Conservation (phyloP, 2,329 filamentous ascomycete species). For the Teratosphaeria gauchensis region DNA sequence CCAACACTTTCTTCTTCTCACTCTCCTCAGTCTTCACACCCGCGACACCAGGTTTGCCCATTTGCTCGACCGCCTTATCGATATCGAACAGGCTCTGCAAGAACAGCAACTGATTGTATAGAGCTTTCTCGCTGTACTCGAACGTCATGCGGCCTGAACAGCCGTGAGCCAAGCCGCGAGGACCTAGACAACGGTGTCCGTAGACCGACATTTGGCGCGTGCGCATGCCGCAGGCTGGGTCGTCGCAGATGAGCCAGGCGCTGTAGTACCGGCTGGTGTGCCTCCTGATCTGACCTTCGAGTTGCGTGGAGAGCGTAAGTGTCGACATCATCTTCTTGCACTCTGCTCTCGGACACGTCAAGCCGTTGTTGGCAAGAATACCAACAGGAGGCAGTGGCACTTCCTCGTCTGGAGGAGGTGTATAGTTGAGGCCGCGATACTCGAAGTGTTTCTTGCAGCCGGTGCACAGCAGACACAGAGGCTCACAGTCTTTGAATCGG, state of each 20-base stretch:
- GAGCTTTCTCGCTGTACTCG: slow-evolving; percentile 75
- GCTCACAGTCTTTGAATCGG: slow-evolving; percentile 72
- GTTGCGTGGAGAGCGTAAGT: slow-evolving; percentile 71
- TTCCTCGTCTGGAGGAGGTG: slow-evolving; percentile 18
- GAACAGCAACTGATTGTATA: slow-evolving; percentile 94
- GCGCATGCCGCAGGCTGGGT: slow-evolving; percentile 72
- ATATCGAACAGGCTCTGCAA: slow-evolving; percentile 79
- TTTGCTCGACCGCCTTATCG: slow-evolving; percentile 58
- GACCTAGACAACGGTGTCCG: slow-evolving; percentile 79
- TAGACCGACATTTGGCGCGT: slow-evolving; percentile 92
- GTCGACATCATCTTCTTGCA: slow-evolving; percentile 59
- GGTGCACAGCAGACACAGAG: slow-evolving; percentile 70
- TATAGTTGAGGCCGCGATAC: slow-evolving; percentile 63
- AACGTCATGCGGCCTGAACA: slow-evolving; percentile 84
- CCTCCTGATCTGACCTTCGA: slow-evolving; percentile 72
- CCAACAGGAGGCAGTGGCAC: slow-evolving; percentile 35
- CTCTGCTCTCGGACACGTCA: slow-evolving; percentile 55
- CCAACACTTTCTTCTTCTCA: slow-evolving; percentile 56
- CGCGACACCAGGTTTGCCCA: slow-evolving; percentile 11
- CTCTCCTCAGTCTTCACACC: slow-evolving; percentile 40
- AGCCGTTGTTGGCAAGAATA: slow-evolving; percentile 60
- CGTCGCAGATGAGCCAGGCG: slow-evolving; percentile 83
- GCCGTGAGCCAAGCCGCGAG: slow-evolving; percentile 71
- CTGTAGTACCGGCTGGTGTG: slow-evolving; percentile 83
- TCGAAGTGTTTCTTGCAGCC: slow-evolving; percentile 61